Evolutionary conservation across 129 eudicot species (phyloP), one percentile per base, ranked within the genome.

Genomic region (Chrysanthemum makinoi): DNA sequence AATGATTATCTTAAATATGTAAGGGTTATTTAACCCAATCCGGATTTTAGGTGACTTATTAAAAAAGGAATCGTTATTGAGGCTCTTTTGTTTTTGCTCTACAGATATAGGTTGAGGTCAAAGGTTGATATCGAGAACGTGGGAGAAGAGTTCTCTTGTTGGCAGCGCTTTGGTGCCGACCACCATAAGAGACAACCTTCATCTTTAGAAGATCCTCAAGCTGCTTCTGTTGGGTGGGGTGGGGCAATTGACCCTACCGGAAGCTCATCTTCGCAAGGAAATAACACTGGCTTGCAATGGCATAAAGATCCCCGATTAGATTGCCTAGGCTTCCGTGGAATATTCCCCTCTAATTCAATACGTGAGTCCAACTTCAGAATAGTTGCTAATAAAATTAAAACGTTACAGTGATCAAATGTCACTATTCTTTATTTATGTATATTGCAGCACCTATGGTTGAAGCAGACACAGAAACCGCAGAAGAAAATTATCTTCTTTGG

Each of bases 51-150:
- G 14, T 50, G n/a, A 2, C 55, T 13, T 50, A 12, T 8, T 13
- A 11, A 11, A 9, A n/a, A n/a, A 50, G 11, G 1, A 50, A 50
- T 50, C 17, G 6, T 11, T 15, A 13, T 52, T 52, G 57, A 52
- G 57, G 57, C 6, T 52, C 57, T 52, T 52, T 52, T 44, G 24
- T 48, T 62, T 18, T 72, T 70, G 35, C 82, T 43, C 9, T 48
- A 72, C 85, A 95, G 99, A 74, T 95, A 90, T 69, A 87, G 91
- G 16, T 83, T 95, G 82, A 90, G 97, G 78, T 90, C 99, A 35
- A 90, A 90, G 83, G 97, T 95, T 26, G 96, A 95, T 43, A 87
- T 90, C 18, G 96, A 90, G 78, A 78, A 76, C 65, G 84, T 82
- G 66, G 85, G 86, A 13, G 78, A 81, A 54, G 91, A 84, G 49